These are phyloP conservation scores for Candida koratica DNA, from an alignment of 805 yeast genomes.

Conservation along the genomic window DNA sequence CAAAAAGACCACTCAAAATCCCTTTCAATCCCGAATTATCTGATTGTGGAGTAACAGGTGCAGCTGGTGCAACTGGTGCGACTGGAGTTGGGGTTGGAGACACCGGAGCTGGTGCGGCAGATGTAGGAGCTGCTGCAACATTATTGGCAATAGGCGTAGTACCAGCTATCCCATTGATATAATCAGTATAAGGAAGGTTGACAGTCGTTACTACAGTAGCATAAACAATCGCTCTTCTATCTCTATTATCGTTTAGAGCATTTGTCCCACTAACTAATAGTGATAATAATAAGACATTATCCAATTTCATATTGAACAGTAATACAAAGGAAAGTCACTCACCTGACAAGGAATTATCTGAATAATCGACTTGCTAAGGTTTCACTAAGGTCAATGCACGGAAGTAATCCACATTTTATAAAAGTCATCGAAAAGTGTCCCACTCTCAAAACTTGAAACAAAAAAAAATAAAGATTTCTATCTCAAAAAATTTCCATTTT, in stretches of 20 bases:
- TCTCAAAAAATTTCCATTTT: conserved; percentile 17
- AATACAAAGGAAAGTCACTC: conserved; percentile 6
- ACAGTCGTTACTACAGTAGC: conserved; percentile 13
- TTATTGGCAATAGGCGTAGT: conserved; percentile 8
- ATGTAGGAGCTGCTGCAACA: conserved; percentile 3
- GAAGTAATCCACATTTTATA: conserved; percentile 2
- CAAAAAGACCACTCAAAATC: conserved; percentile 9
- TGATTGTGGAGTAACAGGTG: conserved; percentile 4
- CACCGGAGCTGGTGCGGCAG: conserved; percentile 7
- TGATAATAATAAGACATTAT: conserved; percentile 6
- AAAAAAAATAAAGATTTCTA: not conserved
- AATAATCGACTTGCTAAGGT: conserved; percentile 2
- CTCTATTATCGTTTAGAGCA: not conserved
- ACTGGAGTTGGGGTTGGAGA: conserved; percentile 1
- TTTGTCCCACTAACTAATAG: conserved; percentile 3
- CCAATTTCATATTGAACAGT: conserved; percentile 8
- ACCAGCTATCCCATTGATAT: conserved; percentile 7
- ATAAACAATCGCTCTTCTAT: conserved; percentile 7
- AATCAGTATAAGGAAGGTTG: conserved; percentile 12
- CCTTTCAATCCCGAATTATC: conserved; percentile 9
- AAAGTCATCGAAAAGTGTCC: conserved; percentile 2
- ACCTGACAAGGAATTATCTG: not conserved
- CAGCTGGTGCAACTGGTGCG: conserved; percentile 5
- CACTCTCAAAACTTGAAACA: conserved; percentile 6
- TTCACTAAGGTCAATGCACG: not conserved